Conservation (phyloP, 805 yeast genomes). For the Hanseniaspora singularis region DNA sequence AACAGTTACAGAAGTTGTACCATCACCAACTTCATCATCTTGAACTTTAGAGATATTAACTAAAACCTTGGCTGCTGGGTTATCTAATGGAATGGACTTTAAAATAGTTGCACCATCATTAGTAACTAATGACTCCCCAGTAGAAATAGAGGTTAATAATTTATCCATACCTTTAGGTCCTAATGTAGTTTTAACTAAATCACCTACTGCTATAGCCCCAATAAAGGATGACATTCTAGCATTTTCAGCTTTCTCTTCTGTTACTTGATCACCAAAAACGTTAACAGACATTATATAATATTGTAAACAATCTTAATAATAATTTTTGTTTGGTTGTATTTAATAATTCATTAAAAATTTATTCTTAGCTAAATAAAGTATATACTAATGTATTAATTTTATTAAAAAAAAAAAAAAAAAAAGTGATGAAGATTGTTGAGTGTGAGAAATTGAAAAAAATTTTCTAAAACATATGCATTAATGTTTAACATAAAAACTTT, state of each 20-base stretch:
- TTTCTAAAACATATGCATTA: no score
- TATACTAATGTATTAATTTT: not conserved
- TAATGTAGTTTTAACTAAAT: conserved; percentile 80
- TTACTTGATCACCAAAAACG: conserved; percentile 92
- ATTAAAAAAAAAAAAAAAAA: not conserved
- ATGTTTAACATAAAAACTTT: no score
- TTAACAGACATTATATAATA: conserved; percentile 42
- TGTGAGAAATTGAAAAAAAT: no score
- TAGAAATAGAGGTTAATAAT: conserved; percentile 71
- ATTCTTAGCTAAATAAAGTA: not conserved
- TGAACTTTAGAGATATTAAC: conserved; percentile 93
- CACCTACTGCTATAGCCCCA: conserved; percentile 99
- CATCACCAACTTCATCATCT: conserved; percentile 98
- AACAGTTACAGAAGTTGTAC: conserved; percentile 93
- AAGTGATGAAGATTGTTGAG: no score
- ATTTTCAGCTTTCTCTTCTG: conserved; percentile 95
- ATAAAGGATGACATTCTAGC: conserved; percentile 96
- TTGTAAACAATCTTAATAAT: not conserved
- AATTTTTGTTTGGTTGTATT: not conserved
- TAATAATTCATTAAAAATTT: not conserved
- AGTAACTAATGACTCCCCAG: conserved; percentile 70
- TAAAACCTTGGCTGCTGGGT: conserved; percentile 92
- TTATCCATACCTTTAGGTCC: conserved; percentile 99
- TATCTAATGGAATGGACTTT: conserved; percentile 85
- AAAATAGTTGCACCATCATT: conserved; percentile 98